Base-by-base conservation (phyloP, 148 eudicot genomes). In the Cornus controversa region DNA sequence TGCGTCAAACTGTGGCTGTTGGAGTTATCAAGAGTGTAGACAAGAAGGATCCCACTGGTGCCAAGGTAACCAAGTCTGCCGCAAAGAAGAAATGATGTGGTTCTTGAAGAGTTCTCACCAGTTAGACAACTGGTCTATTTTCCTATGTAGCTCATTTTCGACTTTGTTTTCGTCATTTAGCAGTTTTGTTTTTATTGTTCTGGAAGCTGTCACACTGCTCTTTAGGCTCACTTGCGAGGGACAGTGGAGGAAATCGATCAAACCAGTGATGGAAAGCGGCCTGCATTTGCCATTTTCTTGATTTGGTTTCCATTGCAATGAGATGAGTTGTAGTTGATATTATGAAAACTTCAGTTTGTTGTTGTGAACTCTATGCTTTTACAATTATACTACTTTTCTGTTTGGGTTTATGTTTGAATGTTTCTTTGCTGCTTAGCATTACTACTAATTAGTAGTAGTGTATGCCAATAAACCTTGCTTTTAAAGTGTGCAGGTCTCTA, bases 41-140 rank as follows among this genome's bases (percentile, higher is more conserved):
- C 37, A 80, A 80, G 79, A 82, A 82, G 79, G 85, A 82, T 36
- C 78, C 81, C n/a, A 45, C 78, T 10, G 74, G 84, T 42, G 84
- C 78, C 71, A 80, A 80, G 75, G 83, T 80, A 1, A 80, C 83
- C 79, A 80, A 80, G 79, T 78, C 83, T 31, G 83, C 83, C 6
- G 79, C 70, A 1, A 80, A 80, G 81, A 77, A 74, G 71, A 78
- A 82, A 47, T 78, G 79, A 80, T 24, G 10, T 36, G 71, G 31
- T 5, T 71, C 1, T 20, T 4, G 74, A 11, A 28, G 5, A 29
- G 23, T 26, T 60, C 45, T 31, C 36, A 28, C 69, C 5, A 40
- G 15, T 3, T 40, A 7, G 23, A 67, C 25, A 8, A 47, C 26
- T 50, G 25, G 25, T 31, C 3, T 40, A 40, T 40, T 40, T 40